phyloP scores from a whole-genome alignment of 2,329 filamentous ascomycete species.

The Aaosphaeria arxii region DNA sequence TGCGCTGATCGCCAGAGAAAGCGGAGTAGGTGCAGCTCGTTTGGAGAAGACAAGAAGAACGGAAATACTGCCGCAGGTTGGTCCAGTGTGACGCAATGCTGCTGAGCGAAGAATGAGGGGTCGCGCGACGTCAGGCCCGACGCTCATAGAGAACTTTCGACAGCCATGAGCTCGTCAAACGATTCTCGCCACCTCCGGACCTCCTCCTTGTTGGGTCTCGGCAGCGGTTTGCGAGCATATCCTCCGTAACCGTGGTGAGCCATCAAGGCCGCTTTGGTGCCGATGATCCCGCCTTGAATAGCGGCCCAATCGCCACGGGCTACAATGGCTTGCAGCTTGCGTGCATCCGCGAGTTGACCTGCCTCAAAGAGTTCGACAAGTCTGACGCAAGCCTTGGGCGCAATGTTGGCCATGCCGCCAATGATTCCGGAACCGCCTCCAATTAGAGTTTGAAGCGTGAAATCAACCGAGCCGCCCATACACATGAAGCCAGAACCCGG shows the following conservation, averaged over 20 bases:
- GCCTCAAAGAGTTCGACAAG: constrained; percentile 58
- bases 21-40: background rate
- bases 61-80: too few species aligned
- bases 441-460: constrained; percentile 67
- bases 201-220: constrained; percentile 46
- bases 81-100: too few species aligned
- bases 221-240: constrained; percentile 56
- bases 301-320: constrained; percentile 67
- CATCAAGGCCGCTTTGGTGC: constrained; percentile 64
- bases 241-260: constrained; percentile 65
- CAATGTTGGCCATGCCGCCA: constrained; percentile 68
- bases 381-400: constrained; percentile 63
- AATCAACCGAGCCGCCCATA: constrained; percentile 71
- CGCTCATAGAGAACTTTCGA: constrained; percentile 37
- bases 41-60: background rate
- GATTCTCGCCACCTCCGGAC: constrained; percentile 39
- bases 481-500: constrained; percentile 61
- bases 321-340: constrained; percentile 62
- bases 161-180: constrained; percentile 44
- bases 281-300: constrained; percentile 66
- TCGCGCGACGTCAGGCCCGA: background rate
- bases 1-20: constrained; percentile 3
- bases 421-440: constrained; percentile 71
- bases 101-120: background rate
- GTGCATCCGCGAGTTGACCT: constrained; percentile 61